Evolutionary conservation across 495 filamentous ascomycete species (phyloP), one percentile per base, ranked within the genome.

Genomic region (Penicillium nucicola): DNA sequence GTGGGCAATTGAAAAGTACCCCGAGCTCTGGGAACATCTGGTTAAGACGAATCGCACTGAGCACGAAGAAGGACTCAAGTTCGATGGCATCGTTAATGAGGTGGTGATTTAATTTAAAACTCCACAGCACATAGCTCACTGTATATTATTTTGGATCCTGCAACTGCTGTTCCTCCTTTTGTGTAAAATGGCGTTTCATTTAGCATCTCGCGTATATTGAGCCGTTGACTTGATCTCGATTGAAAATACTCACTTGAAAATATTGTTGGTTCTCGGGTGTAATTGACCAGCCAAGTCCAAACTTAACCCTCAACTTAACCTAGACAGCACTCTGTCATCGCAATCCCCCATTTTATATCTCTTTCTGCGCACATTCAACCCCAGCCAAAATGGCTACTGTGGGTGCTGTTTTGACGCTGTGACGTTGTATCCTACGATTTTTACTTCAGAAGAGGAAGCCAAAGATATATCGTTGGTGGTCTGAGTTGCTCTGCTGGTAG

Each of bases 1-100:
- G 23, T 96, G 89, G 89, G 83, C 84, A 7, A 75, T 74, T 48
- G 65, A 77, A 11, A 74, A 77, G 28, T 88, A 90, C 61, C 85
- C 87, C 0, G 73, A 77, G 25, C 66, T 77, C 5, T 96, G 91
- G 90, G 62, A 60, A 14, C 76, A 83, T 42, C 60, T 96, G 44
- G 58, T 59, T 30, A 45, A 50, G 34, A 47, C 60, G 11, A 53
- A 65, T 11, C 66, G 70, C 30, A 64, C 48, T 9, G 70, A 76
- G 35, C 48, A 66, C 34, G 74, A 76, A 38, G 65, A 72, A 28
- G 74, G 70, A 0, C 38, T 42, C 17, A 58, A 63, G 37, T 73
- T 75, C 37, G 60, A 72, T 20, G 58, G 62, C n/a, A 66, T 69
- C 48, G 45, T 38, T 33, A 66, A 68, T 43, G 60, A 66, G 25